Conservation (phyloP, 2,329 filamentous ascomycete genomes). For the Ophiostoma pallidulum region DNA sequence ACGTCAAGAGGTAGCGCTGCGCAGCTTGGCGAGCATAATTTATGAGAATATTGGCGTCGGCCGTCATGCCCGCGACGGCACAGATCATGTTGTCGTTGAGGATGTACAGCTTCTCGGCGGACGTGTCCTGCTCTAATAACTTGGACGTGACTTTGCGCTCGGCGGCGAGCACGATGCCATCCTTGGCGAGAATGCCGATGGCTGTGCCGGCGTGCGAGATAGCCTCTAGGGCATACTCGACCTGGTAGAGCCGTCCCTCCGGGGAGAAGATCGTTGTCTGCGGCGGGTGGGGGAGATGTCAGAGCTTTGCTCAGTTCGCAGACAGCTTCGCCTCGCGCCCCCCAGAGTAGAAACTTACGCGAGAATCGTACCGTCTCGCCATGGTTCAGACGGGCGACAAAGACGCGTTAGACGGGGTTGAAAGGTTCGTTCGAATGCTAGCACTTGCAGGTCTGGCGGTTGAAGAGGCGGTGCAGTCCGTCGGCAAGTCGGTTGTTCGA, state of each 20-base stretch:
- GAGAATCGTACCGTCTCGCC: slow-evolving; percentile 96
- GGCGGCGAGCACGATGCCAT: slow-evolving; percentile 95
- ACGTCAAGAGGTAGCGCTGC: slow-evolving; percentile 94
- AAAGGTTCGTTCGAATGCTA: no score
- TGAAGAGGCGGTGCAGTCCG: not conserved
- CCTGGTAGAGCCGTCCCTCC: slow-evolving; percentile 95
- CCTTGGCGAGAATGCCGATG: slow-evolving; percentile 90
- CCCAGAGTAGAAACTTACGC: slow-evolving; percentile 57
- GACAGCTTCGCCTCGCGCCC: not conserved
- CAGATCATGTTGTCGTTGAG: slow-evolving; percentile 99
- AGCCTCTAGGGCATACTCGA: slow-evolving; percentile 97
- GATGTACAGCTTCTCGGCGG: slow-evolving; percentile 99
- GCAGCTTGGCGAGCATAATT: slow-evolving; percentile 97
- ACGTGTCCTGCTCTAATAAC: slow-evolving; percentile 97
- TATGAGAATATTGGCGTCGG: slow-evolving; percentile 99
- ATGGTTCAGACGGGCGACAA: slow-evolving; percentile 37
- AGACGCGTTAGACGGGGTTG: not conserved
- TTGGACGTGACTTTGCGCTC: slow-evolving; percentile 99
- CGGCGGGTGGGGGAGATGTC: slow-evolving; percentile 9
- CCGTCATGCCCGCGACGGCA: slow-evolving; percentile 97
- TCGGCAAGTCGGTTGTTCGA: not conserved
- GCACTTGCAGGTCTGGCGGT: not conserved
- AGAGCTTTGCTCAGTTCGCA: not conserved
- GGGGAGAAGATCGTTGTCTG: slow-evolving; percentile 99
- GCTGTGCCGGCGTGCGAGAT: slow-evolving; percentile 98